Percentiles rank a stretch among this genome's conserved stretches.
phyloP scores from a whole-genome alignment of 1,284 basidiomycete species.

The Malassezia equina region DNA sequence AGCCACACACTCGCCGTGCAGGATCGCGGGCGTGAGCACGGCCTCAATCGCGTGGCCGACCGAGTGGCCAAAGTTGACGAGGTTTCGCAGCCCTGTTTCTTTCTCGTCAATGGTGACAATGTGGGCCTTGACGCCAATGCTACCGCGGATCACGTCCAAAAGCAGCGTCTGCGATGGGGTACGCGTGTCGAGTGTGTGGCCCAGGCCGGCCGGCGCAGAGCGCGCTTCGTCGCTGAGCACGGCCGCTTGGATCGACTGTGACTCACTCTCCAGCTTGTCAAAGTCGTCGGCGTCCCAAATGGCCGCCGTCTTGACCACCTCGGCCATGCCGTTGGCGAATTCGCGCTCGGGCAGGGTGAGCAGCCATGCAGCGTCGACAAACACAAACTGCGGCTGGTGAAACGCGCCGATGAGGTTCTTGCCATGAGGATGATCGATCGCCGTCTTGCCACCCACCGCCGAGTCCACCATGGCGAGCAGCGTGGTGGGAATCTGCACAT shows the following conservation, averaged over 20 bases:
- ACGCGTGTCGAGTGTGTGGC: constrained; percentile 36
- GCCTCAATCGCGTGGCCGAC: constrained; percentile 48
- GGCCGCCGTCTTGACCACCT: constrained; percentile 63
- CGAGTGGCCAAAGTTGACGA: constrained; percentile 48
- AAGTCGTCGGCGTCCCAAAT: constrained; percentile 47
- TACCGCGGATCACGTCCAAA: constrained; percentile 47
- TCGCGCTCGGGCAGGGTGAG: constrained; percentile 84
- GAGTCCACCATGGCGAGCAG: constrained; percentile 98
- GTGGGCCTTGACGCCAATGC: constrained; percentile 46
- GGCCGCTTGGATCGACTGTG: constrained; percentile 40
- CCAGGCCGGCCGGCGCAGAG: constrained; percentile 23
- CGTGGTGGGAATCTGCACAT: constrained; percentile 92
- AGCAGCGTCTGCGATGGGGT: constrained; percentile 39
- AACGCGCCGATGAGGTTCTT: constrained; percentile 98
- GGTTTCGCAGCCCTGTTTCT: constrained; percentile 46
- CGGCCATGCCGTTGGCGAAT: constrained; percentile 96
- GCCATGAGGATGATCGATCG: constrained; percentile 88
- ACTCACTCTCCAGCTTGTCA: constrained; percentile 41
- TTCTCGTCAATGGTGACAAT: constrained; percentile 47
- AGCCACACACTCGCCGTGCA: constrained; percentile 46
- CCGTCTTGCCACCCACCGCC: constrained; percentile 92
- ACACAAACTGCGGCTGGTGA: constrained; percentile 94
- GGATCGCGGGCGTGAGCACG: constrained; percentile 43
- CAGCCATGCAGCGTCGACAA: constrained; percentile 92
- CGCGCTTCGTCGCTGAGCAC: constrained; percentile 34